Evolutionary conservation across 2,329 filamentous ascomycete species (phyloP).

Genomic region (Corinectria fuckeliana): DNA sequence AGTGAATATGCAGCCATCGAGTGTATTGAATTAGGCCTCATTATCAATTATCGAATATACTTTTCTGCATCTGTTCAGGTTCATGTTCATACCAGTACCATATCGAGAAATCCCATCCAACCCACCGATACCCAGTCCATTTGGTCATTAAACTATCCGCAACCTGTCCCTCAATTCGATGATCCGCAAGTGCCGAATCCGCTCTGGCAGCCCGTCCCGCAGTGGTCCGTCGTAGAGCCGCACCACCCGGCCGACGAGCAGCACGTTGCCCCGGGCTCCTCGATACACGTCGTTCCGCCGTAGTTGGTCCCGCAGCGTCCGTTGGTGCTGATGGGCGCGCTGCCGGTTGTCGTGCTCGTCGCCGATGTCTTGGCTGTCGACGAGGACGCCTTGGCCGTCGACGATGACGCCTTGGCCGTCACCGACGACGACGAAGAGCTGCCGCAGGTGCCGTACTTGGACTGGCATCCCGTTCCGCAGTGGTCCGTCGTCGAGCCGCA

Average conservation of each 20-base stretch:
- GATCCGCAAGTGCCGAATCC: conserved; percentile 38
- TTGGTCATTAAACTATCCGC: background rate
- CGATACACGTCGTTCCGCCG: conserved; percentile 33
- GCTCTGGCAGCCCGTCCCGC: conserved; percentile 47
- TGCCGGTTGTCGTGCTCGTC: conserved; percentile 11
- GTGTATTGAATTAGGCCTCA: background rate
- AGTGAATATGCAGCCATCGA: background rate
- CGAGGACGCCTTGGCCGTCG: conserved; percentile 5
- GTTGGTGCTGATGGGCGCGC: conserved; percentile 19
- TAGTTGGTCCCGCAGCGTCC: conserved; percentile 39
- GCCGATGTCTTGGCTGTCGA: background rate
- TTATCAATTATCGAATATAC: background rate
- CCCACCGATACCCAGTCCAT: background rate
- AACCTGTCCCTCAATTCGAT: background rate
- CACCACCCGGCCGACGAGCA: conserved; percentile 45
- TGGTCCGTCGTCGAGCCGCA: conserved; percentile 50
- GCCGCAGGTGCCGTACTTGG: conserved; percentile 39
- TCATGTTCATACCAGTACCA: background rate
- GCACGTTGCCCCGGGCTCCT: conserved; percentile 35
- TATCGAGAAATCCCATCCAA: background rate
- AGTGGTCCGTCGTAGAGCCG: conserved; percentile 49
- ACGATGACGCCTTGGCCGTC: background rate
- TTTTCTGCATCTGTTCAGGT: background rate
- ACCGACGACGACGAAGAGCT: conserved; percentile 17
- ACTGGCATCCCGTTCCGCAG: conserved; percentile 50